These are phyloP conservation scores for Trichoderma sp. DNA, from an alignment of 2,329 filamentous ascomycete species.

Conservation along the genomic window DNA sequence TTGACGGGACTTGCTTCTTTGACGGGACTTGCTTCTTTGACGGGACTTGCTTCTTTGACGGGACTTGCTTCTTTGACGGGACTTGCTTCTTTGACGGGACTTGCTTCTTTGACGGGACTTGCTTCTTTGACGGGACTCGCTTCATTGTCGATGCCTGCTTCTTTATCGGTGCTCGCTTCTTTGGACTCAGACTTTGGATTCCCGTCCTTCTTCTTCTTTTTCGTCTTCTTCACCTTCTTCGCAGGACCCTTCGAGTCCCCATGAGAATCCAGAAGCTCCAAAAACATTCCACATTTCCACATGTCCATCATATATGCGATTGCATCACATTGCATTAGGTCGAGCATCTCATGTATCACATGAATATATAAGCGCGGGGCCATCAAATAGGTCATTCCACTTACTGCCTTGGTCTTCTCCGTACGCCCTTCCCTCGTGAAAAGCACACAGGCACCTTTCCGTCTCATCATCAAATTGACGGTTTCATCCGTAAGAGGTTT, in stretches of 20 bases:
- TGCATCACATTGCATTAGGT: neutral
- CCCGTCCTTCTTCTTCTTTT: neutral
- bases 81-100: fast-evolving
- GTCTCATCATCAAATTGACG: neutral
- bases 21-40: neutral
- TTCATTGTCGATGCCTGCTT: neutral
- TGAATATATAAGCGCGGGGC: neutral
- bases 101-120: fast-evolving
- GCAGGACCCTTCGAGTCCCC: neutral
- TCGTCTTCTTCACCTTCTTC: neutral
- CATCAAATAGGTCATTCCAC: neutral
- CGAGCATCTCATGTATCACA: neutral
- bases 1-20: neutral
- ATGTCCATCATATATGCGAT: neutral
- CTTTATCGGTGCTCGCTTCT: neutral
- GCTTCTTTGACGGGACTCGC: neutral
- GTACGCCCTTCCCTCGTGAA: neutral
- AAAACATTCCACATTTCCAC: neutral
- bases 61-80: no score
- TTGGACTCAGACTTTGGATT: neutral
- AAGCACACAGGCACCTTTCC: neutral
- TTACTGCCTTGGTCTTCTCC: neutral
- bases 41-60: no score
- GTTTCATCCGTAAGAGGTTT: neutral
- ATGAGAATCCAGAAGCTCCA: neutral